phyloP scores from a whole-genome alignment of 2,329 filamentous ascomycete species.

The Aschersonia sp. region DNA sequence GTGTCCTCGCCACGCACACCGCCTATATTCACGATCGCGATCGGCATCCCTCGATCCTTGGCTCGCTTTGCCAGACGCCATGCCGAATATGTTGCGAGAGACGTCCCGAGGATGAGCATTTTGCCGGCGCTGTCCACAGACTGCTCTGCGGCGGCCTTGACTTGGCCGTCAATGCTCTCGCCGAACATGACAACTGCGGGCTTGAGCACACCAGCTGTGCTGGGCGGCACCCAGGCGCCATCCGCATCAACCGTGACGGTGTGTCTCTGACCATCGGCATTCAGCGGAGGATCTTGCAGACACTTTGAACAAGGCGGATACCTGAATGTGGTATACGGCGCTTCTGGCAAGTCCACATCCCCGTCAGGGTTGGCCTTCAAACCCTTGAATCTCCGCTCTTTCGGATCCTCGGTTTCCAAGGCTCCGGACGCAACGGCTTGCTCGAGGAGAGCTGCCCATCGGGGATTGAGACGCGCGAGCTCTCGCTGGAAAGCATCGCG shows the following conservation, averaged over 20 bases:
- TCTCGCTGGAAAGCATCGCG: conserved; percentile 62
- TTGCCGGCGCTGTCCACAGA: conserved; percentile 64
- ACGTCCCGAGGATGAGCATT: conserved; percentile 73
- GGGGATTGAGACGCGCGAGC: conserved; percentile 66
- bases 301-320: conserved; percentile 85
- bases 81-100: conserved; percentile 86
- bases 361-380: conserved; percentile 85
- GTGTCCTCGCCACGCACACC: conserved; percentile 66
- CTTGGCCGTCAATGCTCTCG: conserved; percentile 57
- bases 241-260: conserved; percentile 60
- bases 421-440: conserved; percentile 62
- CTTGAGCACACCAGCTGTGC: conserved; percentile 70
- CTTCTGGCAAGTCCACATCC: conserved; percentile 78
- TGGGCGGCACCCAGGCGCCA: conserved; percentile 57
- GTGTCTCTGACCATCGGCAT: conserved; percentile 37
- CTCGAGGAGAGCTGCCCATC: conserved; percentile 65
- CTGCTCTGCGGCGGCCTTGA: conserved; percentile 64
- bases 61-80: conserved; percentile 81
- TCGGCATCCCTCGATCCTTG: conserved; percentile 66
- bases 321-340: conserved; percentile 77
- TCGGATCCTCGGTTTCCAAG: conserved; percentile 61
- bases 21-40: conserved; percentile 80
- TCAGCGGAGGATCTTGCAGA: conserved; percentile 43
- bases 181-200: conserved; percentile 95
- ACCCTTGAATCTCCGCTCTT: conserved; percentile 50